Evolutionary conservation across 2,329 filamentous ascomycete species (phyloP), one percentile per base, ranked within the genome.

Genomic region (Achaetomium macrosporum): DNA sequence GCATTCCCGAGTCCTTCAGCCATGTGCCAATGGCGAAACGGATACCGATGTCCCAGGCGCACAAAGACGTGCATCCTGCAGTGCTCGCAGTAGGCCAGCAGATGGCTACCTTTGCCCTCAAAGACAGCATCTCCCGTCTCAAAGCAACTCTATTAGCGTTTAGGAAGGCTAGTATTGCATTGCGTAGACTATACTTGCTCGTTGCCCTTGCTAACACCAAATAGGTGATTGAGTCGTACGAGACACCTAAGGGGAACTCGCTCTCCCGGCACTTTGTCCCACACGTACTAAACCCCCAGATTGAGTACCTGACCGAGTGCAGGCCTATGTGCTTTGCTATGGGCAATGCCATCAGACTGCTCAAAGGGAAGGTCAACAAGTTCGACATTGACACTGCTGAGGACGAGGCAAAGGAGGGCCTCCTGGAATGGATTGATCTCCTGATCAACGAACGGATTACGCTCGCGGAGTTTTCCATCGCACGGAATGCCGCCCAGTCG

Each of bases 271-370:
- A 99, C 73, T 84, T 99, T 63, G 93, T 90, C 31, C 87, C 88
- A 11, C 90, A 97, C 69, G 84, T 90, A 59, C 83, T 99, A 55
- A 93, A 90, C 64, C 89, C 91, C 36, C 93, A 99, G 71, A 96
- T 99, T 65, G 90, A 95, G 59, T 96, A 95, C 66, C 80, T 99
- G 56, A 88, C 89, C 55, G 90, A 90, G 61, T 96, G 91, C 66
- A 85, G 93, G n/a, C 91, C 93, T 33, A 88, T 99, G 72, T 95
- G 89, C 60, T 93, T 96, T 70, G 90, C 89, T 57, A 96, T 97
- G 85, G 93, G 93, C 56, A 99, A 97, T 68, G 90, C 90, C 35
- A 95, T 99, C 66, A 83, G 93, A 50, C 92, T 90, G 78, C 79
- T 99, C 46, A 99, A 99, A 75, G 82, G 96, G 44, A 83, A 90